Evolutionary conservation across 257 asterid genomes (phyloP).

Genomic region (Oldenlandia corymbosa): DNA sequence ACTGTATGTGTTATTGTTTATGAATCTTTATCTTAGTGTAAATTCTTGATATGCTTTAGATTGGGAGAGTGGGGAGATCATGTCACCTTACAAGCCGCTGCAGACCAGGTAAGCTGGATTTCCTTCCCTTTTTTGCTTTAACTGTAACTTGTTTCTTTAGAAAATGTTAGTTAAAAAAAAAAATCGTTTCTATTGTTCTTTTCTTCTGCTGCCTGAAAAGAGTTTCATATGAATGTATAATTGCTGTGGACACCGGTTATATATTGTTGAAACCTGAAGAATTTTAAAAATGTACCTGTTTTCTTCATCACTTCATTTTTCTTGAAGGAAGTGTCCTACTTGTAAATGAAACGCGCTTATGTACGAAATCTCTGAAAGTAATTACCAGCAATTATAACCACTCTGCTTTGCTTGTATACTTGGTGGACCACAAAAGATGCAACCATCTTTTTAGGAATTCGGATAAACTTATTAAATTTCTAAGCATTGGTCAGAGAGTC

Average conservation of each 20-base stretch:
- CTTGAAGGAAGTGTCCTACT: background rate
- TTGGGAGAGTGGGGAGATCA: constrained; percentile 98
- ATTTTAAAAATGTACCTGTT: background rate
- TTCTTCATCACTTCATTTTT: background rate
- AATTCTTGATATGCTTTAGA: constrained; percentile 36
- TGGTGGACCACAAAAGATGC: background rate
- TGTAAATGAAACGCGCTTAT: background rate
- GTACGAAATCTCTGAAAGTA: too few relatives aligned
- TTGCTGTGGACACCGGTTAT: background rate
- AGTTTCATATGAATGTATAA: background rate
- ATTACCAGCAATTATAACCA: too few relatives aligned
- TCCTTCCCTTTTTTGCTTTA: background rate
- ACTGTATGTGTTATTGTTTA: background rate
- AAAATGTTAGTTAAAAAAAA: background rate
- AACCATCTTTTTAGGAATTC: background rate
- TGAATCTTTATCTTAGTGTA: constrained; percentile 8
- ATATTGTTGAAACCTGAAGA: background rate
- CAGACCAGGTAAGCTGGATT: constrained; percentile 65
- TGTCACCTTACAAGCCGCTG: constrained; percentile 97
- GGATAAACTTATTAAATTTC: background rate
- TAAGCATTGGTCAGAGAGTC: background rate
- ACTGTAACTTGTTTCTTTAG: background rate
- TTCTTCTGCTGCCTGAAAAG: background rate
- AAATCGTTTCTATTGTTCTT: background rate
- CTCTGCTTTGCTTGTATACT: background rate